Base-by-base conservation (phyloP, 2,329 filamentous ascomycete genomes). In the Alternaria burnsii region DNA sequence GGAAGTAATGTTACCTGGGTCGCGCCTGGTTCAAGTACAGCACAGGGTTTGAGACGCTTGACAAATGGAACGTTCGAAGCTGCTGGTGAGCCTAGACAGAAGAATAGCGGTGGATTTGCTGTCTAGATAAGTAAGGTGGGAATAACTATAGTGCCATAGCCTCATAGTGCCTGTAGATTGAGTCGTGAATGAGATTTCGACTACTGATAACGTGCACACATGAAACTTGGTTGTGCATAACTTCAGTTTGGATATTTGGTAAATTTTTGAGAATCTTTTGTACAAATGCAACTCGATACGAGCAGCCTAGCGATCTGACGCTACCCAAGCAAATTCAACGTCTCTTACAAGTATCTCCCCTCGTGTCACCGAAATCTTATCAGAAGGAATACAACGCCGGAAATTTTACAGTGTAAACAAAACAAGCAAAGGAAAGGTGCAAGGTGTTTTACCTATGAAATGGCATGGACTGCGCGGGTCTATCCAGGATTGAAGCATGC, bases 1-100 rank as follows among this genome's bases (percentile, higher is more conserved):
- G 91, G 91, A 0, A 92, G 95, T 73, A 89, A 92, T 71, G 85
- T 95, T 3, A 88, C 86, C 0, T 91, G 87, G 86, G 84, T 92
- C 3, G 82, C 82, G 4, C 83, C 86, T 5, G 88, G 87, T 0
- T 73, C 84, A 63, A 93, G 90, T 73, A 84, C 89, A 2, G 91
- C 91, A 4, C 92, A 97, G 78, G 89, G 86, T 0, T 77, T 97
- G 56, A 83, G 85, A 43, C 78, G 86, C 55, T 69, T 87, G 48
- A 73, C 71, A 0, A 88, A 91, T 69, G 91, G 91, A 0, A 86
- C 83, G 0, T 96, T 95, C 75, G 91, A 94, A 80, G 91, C 91
- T 3, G 91, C 87, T 1, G 86, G 88, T 1, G 93, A 96, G 77
- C 90, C 90, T 24, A 86, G 92, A 63, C 91, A 94, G 83, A 76